Percentiles rank a stretch among this genome's conserved stretches.
Conservation (phyloP, 352 stramenopile genomes). For the Globisporangium mamillatum region DNA sequence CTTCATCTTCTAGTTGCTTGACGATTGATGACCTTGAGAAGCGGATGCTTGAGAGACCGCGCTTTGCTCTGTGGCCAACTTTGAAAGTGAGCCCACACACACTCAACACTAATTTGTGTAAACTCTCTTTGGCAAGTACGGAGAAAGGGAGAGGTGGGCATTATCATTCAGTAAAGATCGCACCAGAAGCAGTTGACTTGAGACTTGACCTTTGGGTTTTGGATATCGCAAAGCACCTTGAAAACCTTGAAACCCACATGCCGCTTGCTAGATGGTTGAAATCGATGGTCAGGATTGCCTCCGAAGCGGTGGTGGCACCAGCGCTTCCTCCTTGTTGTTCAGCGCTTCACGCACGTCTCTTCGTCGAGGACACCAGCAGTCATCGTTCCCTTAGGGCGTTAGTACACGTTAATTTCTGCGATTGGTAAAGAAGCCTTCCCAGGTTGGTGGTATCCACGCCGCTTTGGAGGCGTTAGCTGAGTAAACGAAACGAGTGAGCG, state of each 20-base stretch:
- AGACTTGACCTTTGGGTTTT: not conserved
- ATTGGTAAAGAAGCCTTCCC: too few species aligned
- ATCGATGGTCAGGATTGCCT: not conserved
- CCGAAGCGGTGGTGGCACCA: not conserved
- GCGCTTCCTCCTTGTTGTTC: not conserved
- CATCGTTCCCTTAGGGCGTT: too few species aligned
- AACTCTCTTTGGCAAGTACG: not conserved
- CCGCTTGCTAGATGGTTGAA: not conserved
- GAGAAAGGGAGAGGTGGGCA: too few species aligned
- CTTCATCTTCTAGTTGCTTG: constrained; percentile 5
- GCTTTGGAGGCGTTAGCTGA: too few species aligned
- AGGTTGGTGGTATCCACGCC: too few species aligned
- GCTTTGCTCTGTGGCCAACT: not conserved
- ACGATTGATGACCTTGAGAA: not conserved
- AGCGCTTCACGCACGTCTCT: too few species aligned
- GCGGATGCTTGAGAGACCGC: not conserved
- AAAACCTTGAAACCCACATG: not conserved
- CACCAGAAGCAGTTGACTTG: not conserved
- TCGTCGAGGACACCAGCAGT: too few species aligned
- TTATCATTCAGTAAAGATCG: not conserved
- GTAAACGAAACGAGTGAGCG: too few species aligned
- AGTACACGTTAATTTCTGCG: too few species aligned
- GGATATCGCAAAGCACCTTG: not conserved
- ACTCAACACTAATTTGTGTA: not conserved
- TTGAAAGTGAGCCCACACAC: not conserved